phyloP scores from a whole-genome alignment of 805 yeast genomes.

The Cyberlindnera meyerae region DNA sequence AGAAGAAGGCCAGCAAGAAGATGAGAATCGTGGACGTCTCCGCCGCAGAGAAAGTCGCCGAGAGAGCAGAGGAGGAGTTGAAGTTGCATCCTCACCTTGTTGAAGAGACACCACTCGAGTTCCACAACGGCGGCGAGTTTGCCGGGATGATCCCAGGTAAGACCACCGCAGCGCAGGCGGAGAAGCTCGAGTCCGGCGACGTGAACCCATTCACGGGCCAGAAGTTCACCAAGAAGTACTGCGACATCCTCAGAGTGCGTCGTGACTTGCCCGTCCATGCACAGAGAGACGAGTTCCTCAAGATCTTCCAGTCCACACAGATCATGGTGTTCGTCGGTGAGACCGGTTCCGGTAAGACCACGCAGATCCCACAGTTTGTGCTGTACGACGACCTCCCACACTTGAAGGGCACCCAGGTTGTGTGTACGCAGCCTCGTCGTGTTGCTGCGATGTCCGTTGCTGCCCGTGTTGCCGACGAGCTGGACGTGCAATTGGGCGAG shows the following conservation, averaged over 20 bases:
- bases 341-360: conserved; percentile 98
- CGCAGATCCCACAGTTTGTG: conserved; percentile 97
- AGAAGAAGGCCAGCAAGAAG: conserved; percentile 43
- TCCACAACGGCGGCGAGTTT: conserved; percentile 68
- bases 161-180: conserved; percentile 64
- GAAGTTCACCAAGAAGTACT: conserved; percentile 58
- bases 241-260: conserved; percentile 71
- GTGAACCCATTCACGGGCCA: conserved; percentile 78
- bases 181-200: conserved; percentile 49
- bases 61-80: conserved; percentile 54
- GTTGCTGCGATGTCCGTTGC: conserved; percentile 99
- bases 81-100: conserved; percentile 43
- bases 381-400: conserved; percentile 89
- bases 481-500: conserved; percentile 89
- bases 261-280: conserved; percentile 91
- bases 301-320: conserved; percentile 79
- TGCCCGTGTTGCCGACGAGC: conserved; percentile 93
- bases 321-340: conserved; percentile 98
- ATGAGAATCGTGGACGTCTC: conserved; percentile 46
- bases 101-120: conserved; percentile 34
- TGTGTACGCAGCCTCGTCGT: conserved; percentile 95
- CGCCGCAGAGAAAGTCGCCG: conserved; percentile 61
- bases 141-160: conserved; percentile 48
- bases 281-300: conserved; percentile 84
- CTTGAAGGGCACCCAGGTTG: conserved; percentile 75